Percentiles rank a stretch among this genome's conserved stretches.
phyloP scores from a whole-genome alignment of 176 grass and related monocot genomes.

The Musa acuminata region DNA sequence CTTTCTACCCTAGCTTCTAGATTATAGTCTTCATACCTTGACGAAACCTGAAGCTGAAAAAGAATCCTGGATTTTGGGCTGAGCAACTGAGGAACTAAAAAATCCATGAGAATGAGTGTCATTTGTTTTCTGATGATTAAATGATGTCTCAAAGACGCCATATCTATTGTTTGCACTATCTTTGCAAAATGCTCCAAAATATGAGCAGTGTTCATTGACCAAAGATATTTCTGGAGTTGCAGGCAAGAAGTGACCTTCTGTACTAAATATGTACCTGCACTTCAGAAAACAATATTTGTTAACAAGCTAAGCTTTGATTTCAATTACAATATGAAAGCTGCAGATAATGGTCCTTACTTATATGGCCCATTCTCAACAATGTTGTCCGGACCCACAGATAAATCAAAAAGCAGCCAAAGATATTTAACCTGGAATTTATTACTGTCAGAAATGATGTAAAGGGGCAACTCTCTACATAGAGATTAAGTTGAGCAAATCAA shows the following conservation, averaged over 20 bases:
- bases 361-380: slow-evolving; percentile 95
- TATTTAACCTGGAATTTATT: slow-evolving; percentile 71
- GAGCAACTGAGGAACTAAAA: slow-evolving; percentile 20
- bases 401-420: slow-evolving; percentile 99
- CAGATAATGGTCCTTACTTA: slow-evolving; percentile 53
- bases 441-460: slow-evolving; percentile 4
- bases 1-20: background rate
- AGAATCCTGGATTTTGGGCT: slow-evolving; percentile 31
- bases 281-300: slow-evolving; percentile 12
- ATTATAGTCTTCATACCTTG: slow-evolving; percentile 48
- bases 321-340: slow-evolving; percentile 11
- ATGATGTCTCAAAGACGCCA: slow-evolving; percentile 21
- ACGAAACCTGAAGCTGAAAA: slow-evolving; percentile 44
- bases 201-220: slow-evolving; percentile 70
- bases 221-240: slow-evolving; percentile 73
- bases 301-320: background rate
- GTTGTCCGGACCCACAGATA: slow-evolving; percentile 79
- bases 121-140: slow-evolving; percentile 42
- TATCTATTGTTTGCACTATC: slow-evolving; percentile 27
- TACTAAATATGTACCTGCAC: slow-evolving; percentile 93
- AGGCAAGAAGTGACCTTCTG: slow-evolving; percentile 91
- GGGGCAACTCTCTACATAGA: background rate
- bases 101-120: slow-evolving; percentile 29
- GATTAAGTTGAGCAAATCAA: background rate
- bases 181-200: slow-evolving; percentile 88